phyloP scores from a whole-genome alignment of 257 asterid species.

The Solanum ossicruentum region DNA sequence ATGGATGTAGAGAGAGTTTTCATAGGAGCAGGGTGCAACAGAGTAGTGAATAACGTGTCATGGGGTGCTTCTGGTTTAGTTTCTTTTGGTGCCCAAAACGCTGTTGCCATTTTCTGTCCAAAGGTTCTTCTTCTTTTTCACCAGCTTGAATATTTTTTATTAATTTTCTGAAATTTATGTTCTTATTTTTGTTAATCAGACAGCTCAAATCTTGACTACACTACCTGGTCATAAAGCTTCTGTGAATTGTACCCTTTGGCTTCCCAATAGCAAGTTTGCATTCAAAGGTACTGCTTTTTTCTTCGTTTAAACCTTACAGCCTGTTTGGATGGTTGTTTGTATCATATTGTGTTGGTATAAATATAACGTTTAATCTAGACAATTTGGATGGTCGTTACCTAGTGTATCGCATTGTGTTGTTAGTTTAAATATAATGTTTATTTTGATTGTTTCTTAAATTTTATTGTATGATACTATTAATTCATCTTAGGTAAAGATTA shows the following conservation, averaged over 20 bases:
- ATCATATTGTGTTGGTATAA: not conserved
- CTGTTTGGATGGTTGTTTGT: not conserved
- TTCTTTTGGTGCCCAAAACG: slow-evolving; percentile 88
- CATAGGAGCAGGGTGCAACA: slow-evolving; percentile 84
- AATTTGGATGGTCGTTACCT: not conserved
- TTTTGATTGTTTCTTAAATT: not conserved
- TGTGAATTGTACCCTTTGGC: slow-evolving; percentile 90
- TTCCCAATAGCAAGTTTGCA: slow-evolving; percentile 78
- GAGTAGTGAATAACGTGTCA: slow-evolving; percentile 83
- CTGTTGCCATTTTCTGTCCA: slow-evolving; percentile 85
- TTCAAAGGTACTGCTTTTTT: slow-evolving; percentile 45
- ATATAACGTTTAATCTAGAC: not conserved
- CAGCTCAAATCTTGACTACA: slow-evolving; percentile 75
- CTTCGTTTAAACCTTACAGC: not conserved
- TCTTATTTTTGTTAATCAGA: slow-evolving; percentile 21
- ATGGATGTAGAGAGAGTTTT: slow-evolving; percentile 47
- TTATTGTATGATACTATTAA: not conserved
- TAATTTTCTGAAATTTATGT: not conserved
- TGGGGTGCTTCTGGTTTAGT: slow-evolving; percentile 86
- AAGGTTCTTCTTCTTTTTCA: slow-evolving; percentile 26
- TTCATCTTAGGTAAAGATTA: not conserved
- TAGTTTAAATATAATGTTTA: not conserved
- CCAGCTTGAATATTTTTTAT: not conserved
- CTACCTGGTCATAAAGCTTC: slow-evolving; percentile 87
- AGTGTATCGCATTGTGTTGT: not conserved